Evolutionary conservation across 1,139 yeast genomes (phyloP), one percentile per base, ranked within the genome.

Genomic region (Saccharomyces hybrid): DNA sequence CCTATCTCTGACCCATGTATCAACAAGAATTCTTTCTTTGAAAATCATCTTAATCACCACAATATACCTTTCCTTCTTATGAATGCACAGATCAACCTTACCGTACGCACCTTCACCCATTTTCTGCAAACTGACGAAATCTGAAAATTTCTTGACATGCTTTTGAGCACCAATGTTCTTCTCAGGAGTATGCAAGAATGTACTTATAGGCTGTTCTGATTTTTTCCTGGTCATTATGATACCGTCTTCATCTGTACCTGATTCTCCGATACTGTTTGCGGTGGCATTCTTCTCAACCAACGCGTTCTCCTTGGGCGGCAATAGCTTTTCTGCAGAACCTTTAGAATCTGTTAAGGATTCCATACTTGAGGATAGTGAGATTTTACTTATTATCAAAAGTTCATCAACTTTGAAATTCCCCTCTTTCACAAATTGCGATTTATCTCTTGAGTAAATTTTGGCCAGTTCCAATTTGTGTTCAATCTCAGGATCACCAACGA

Each of bases 91-190:
- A 19, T 19, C 23, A 3, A 19, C 23, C 23, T 19, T 19, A 19
- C 23, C 23, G 23, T 19, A 19, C 23, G 23, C 23, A 19, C 23
- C 23, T 19, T 19, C 23, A 19, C 23, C 23, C 23, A 19, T 19
- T 19, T 19, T 19, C 23, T 19, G 23, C 23, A 19, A 19, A 19
- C 23, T 19, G 3, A 19, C 23, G 23, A 19, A 19, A 19, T 19
- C 23, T 19, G 23, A 3, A 19, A 19, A 19, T 19, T 19, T 19
- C 23, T 19, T 19, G 31, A 28, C 11, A 58, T 90, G 75, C 66
- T 88, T 76, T 54, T 75, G 74, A 9, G 73, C 70, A 1, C 95
- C 95, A 56, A 86, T 82, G 23, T 56, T 54, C 13, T 52, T 41
- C 26, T 56, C 61, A 3, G 62, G 62, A n/a, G 57, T 53, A 28